phyloP scores from a whole-genome alignment of 1,284 basidiomycete species.

The Trichosporon sp. region DNA sequence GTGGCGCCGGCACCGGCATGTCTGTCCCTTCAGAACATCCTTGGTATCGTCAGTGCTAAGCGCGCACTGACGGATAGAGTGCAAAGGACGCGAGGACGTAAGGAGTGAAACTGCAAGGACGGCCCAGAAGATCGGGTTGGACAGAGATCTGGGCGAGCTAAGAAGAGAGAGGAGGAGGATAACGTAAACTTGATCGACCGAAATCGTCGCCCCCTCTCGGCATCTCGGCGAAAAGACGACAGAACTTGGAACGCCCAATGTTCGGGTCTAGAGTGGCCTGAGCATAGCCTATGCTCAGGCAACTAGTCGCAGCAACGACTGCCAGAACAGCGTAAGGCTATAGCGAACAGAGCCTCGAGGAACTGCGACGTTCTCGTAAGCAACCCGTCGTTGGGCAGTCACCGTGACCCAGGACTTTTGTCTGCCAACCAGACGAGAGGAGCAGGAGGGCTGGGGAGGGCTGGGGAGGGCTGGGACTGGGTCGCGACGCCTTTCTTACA shows the following conservation, averaged over 20 bases:
- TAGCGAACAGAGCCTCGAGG: not conserved
- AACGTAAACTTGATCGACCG: not conserved
- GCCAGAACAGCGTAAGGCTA: not conserved
- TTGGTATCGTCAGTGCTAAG: too few relatives aligned
- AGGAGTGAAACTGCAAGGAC: too few relatives aligned
- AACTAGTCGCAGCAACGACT: not conserved
- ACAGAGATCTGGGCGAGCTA: too few relatives aligned
- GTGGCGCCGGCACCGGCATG: too few relatives aligned
- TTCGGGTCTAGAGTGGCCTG: not conserved
- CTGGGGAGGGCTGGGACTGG: too few relatives aligned
- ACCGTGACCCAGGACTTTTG: not conserved
- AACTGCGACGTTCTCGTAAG: constrained; percentile 1
- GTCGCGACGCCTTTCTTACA: too few relatives aligned
- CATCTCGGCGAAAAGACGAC: constrained; percentile 10
- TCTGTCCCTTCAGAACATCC: too few relatives aligned
- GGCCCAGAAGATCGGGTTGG: too few relatives aligned
- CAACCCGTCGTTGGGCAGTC: not conserved
- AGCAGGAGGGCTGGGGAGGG: too few relatives aligned
- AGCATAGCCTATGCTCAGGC: too few relatives aligned
- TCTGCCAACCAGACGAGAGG: too few relatives aligned
- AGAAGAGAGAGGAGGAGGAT: not conserved
- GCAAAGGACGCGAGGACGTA: not conserved
- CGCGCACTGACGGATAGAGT: not conserved
- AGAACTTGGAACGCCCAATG: not conserved
- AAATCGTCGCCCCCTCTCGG: not conserved